phyloP scores from a whole-genome alignment of 129 eudicot genomes.

The Flaveria trinervia region DNA sequence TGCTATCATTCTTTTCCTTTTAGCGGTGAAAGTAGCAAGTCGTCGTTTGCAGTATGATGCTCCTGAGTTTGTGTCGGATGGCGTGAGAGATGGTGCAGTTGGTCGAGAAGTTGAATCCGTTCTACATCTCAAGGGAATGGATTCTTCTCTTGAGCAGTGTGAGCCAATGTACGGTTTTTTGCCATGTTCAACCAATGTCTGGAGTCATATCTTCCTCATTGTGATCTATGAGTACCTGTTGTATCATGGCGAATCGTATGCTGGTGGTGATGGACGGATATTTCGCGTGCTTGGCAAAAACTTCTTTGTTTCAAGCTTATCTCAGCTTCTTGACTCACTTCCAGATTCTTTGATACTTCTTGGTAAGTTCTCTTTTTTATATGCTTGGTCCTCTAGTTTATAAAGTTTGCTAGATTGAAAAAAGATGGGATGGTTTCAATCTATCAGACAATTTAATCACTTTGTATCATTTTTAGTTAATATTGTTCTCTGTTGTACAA shows the following conservation, averaged over 20 bases:
- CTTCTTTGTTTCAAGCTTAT: constrained; percentile 52
- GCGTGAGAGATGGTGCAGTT: constrained; percentile 25
- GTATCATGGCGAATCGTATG: constrained; percentile 63
- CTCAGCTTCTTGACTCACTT: constrained; percentile 63
- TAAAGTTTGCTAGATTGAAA: too few relatives aligned
- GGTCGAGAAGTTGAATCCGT: neutral
- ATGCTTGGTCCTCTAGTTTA: too few relatives aligned
- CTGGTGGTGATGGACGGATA: constrained; percentile 63
- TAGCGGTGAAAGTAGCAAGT: constrained; percentile 26
- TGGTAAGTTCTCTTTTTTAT: constrained; percentile 29
- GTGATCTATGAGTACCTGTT: constrained; percentile 66
- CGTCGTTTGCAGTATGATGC: constrained; percentile 23
- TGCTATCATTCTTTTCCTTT: constrained; percentile 22
- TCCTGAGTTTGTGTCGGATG: constrained; percentile 40
- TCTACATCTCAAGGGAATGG: constrained; percentile 31
- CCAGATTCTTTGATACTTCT: constrained; percentile 83
- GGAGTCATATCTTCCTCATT: constrained; percentile 64
- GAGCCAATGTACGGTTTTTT: constrained; percentile 72
- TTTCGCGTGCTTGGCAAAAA: constrained; percentile 77
- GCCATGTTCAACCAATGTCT: constrained; percentile 64
- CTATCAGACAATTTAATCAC: too few relatives aligned
- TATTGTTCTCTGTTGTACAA: too few relatives aligned
- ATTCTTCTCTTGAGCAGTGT: constrained; percentile 40
- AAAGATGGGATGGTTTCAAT: too few relatives aligned
- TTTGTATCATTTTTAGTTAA: too few relatives aligned